phyloP scores from a whole-genome alignment of 768 basidiomycete species.

The Rhodotorula graminis region DNA sequence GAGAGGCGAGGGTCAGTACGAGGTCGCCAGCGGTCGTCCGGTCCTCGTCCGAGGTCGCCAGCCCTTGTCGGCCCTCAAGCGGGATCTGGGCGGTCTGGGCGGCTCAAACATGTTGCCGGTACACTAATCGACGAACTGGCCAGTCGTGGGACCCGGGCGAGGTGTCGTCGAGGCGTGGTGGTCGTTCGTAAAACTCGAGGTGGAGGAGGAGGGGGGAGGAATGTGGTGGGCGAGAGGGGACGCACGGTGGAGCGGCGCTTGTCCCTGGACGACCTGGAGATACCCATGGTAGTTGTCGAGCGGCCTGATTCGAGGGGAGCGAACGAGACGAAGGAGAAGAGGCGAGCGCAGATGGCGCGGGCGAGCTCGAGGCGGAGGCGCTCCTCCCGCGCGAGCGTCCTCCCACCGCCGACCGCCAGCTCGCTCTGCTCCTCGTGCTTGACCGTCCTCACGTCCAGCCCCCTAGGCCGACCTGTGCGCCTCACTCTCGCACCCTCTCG shows the following conservation, averaged over 20 bases:
- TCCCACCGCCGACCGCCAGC: no score
- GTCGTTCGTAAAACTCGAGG: no score
- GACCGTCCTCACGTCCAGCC: background rate
- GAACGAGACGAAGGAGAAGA: background rate
- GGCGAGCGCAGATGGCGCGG: background rate
- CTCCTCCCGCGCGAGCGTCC: no score
- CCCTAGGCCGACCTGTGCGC: background rate
- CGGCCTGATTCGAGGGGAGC: background rate
- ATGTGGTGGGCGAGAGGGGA: constrained; percentile 9
- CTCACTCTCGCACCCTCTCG: no score
- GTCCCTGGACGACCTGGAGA: constrained; percentile 93
- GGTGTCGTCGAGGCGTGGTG: no score
- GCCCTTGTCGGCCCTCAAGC: no score
- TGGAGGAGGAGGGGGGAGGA: constrained; percentile 24
- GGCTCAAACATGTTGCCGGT: no score
- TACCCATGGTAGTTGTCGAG: constrained; percentile 52
- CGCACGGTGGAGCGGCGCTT: constrained; percentile 80
- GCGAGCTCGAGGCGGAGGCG: background rate
- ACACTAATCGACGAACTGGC: no score
- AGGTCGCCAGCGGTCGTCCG: no score
- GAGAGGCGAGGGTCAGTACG: background rate
- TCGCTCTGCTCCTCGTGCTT: background rate
- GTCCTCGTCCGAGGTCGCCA: no score
- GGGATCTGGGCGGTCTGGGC: no score
- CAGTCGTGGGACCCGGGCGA: no score